Conservation (phyloP, 371 early-diverging fungal genomes). For the Vittaforma corneae region DNA sequence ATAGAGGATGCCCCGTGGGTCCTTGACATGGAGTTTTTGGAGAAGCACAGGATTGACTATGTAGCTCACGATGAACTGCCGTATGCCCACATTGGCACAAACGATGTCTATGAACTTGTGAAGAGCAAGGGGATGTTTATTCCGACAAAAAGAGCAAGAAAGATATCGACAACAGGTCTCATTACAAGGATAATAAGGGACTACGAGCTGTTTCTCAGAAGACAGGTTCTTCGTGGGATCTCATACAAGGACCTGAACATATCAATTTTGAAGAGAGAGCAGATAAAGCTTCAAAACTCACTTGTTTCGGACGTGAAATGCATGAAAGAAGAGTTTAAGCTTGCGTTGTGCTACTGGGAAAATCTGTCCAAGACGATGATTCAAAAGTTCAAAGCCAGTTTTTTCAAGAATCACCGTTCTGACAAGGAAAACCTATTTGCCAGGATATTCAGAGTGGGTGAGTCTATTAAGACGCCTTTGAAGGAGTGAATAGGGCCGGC, state of each 20-base stretch:
- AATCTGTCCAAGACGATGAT: neutral
- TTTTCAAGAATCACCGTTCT: too few species aligned
- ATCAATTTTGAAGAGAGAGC: constrained; percentile 43
- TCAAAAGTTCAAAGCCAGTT: neutral
- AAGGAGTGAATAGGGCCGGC: too few species aligned
- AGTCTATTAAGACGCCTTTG: too few species aligned
- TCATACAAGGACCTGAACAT: constrained; percentile 76
- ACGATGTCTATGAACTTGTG: constrained; percentile 82
- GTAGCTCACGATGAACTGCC: constrained; percentile 93
- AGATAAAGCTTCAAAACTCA: constrained; percentile 10
- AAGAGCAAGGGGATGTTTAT: constrained; percentile 74
- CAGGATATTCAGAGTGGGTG: too few species aligned
- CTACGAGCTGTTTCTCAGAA: constrained; percentile 76
- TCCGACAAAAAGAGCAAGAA: constrained; percentile 77
- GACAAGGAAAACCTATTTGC: too few species aligned
- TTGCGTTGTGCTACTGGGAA: constrained; percentile 9
- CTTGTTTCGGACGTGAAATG: neutral
- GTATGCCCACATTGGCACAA: constrained; percentile 62
- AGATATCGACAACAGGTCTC: constrained; percentile 79
- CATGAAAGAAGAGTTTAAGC: constrained; percentile 34
- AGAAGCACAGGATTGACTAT: constrained; percentile 75
- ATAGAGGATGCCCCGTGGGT: constrained; percentile 76
- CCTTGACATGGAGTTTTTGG: constrained; percentile 72
- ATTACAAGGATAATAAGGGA: constrained; percentile 84
- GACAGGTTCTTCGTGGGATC: constrained; percentile 79